Evolutionary conservation across 73 alveolate genomes (phyloP).

Genomic region (Tetrahymena borealis): DNA sequence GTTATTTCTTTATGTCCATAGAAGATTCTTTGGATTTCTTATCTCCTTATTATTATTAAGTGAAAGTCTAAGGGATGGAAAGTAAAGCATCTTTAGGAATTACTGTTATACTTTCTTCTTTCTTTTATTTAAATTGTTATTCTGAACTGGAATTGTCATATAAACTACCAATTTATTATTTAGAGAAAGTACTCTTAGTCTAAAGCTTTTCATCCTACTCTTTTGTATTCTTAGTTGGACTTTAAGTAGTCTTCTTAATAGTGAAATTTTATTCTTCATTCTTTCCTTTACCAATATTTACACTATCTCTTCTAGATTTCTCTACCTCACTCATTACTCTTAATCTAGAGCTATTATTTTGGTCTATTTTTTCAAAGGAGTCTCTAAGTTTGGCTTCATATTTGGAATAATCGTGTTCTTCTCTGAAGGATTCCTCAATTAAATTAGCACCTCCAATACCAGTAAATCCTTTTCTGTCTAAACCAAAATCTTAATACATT

Average conservation of each 20-base stretch:
- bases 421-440: background rate
- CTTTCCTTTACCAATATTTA: background rate
- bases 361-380: background rate
- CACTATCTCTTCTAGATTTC: background rate
- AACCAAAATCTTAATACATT: background rate
- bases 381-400: background rate
- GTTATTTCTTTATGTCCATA: background rate
- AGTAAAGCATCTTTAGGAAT: background rate
- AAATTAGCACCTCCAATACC: background rate
- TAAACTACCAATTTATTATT: background rate
- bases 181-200: background rate
- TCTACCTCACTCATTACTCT: background rate
- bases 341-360: background rate
- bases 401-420: background rate
- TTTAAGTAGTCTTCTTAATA: background rate
- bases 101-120: background rate
- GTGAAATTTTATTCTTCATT: background rate
- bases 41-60: background rate
- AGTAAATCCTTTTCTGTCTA: background rate
- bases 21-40: background rate
- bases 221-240: background rate
- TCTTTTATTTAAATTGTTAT: background rate
- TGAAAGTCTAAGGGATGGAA: background rate
- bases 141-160: background rate
- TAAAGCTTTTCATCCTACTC: background rate